Evolutionary conservation across 257 asterid genomes (phyloP).

Genomic region (Fraxinus excelsior): DNA sequence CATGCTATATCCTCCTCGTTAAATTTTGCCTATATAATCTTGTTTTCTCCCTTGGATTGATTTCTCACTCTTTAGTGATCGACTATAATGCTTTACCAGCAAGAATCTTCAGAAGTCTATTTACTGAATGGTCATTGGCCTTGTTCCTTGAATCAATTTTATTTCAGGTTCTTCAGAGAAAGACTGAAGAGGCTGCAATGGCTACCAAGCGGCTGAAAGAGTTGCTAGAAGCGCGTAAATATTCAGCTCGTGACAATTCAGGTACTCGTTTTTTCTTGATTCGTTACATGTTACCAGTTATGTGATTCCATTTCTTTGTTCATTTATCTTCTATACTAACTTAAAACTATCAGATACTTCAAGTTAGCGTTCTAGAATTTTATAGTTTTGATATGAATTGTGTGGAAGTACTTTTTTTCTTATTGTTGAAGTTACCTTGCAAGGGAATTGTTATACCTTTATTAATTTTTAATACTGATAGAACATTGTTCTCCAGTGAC

Average conservation of each 20-base stretch:
- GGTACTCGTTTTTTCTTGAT: conserved; percentile 40
- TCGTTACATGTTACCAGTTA: not conserved
- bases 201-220: conserved; percentile 98
- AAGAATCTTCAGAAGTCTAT: conserved; percentile 8
- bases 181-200: conserved; percentile 99
- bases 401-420: conserved; percentile 9
- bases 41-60: not conserved
- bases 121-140: not conserved
- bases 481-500: conserved; percentile 51
- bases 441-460: not conserved
- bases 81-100: not conserved
- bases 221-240: conserved; percentile 95
- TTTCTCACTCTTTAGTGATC: not conserved
- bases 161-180: conserved; percentile 96
- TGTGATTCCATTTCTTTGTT: not conserved
- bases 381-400: not conserved
- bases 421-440: not conserved
- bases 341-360: not conserved
- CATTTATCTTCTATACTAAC: not conserved
- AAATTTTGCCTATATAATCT: not conserved
- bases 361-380: not conserved
- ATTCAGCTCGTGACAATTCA: conserved; percentile 82
- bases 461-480: conserved; percentile 21
- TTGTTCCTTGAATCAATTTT: conserved; percentile 20
- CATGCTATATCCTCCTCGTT: not conserved